Evolutionary conservation across 106 monocot genomes (phyloP), one percentile per base, ranked within the genome.

Genomic region (Posidonia australis): DNA sequence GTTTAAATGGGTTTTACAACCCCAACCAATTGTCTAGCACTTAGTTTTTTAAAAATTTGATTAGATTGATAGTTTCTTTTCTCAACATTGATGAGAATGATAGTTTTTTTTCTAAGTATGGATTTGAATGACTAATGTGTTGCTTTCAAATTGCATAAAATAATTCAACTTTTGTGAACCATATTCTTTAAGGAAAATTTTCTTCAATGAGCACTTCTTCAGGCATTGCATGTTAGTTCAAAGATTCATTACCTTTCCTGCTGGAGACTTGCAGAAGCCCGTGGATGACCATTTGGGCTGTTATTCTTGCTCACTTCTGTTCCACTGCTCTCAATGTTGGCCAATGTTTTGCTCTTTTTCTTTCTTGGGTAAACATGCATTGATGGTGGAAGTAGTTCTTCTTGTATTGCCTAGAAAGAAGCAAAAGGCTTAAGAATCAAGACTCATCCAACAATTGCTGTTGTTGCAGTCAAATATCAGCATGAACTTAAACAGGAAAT

Each of bases 301-400:
- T 64, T 72, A 27, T n/a, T 62, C 17, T 18, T 47, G 21, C 2
- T 41, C 48, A 27, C 16, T 11, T 58, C 51, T 11, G 17, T 30
- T 6, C 14, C 23, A 58, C 26, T 70, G 26, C 41, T 46, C 42
- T 83, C 72, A 32, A 43, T 1, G 13, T 62, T 36, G 41, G 47
- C 32, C 54, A 62, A 22, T 51, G 49, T 21, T n/a, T 45, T 77
- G 2, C 44, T 60, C 68, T 72, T 87, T 73, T 72, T 82, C 67
- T 89, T 86, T 65, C 75, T 79, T 48, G 89, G 86, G 30, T 72
- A 74, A 58, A 90, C 86, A 71, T 77, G 89, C 27, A 82, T 66
- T 18, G 89, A 82, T 54, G 90, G 86, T 41, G 94, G 94, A 74
- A 96, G 75, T 72, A 78, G 75, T 10, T 72, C 77, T 69, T 84